A percentile compares a stretch with the other conserved stretches of the same genome.
Conservation (phyloP, 495 filamentous ascomycete genomes). For the Neurospora tetraspora region DNA sequence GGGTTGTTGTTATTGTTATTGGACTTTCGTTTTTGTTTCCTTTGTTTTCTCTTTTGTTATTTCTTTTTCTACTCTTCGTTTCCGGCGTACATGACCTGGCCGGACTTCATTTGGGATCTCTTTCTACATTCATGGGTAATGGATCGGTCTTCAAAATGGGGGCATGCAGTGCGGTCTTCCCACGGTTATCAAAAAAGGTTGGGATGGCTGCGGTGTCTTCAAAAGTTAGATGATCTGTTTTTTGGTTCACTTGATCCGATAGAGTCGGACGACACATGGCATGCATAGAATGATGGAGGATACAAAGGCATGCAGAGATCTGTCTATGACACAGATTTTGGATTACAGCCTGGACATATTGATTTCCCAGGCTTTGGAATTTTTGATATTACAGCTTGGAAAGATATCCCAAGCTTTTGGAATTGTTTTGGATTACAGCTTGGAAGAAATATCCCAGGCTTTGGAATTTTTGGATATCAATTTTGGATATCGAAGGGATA, state of each 20-base stretch:
- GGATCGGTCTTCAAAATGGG: background rate
- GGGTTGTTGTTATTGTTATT: background rate
- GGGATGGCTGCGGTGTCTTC: background rate
- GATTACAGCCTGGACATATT: background rate
- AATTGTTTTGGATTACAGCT: background rate
- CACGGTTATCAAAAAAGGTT: background rate
- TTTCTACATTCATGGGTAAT: background rate
- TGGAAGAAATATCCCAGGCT: background rate
- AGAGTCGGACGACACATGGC: background rate
- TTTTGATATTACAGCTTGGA: background rate
- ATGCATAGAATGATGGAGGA: background rate
- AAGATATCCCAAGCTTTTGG: background rate
- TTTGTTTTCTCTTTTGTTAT: background rate
- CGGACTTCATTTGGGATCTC: background rate
- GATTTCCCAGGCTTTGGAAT: background rate
- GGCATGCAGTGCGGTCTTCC: background rate
- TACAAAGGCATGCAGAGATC: background rate
- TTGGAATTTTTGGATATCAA: background rate
- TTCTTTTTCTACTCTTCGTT: background rate
- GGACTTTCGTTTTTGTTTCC: background rate
- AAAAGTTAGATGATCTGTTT: background rate
- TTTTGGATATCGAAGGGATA: background rate
- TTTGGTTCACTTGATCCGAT: background rate
- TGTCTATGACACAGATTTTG: background rate
- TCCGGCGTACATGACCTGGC: background rate